Percentiles rank a stretch among this genome's conserved stretches.
These are phyloP conservation scores for Solanum phureja DNA, from an alignment of 257 asterid species.

Conservation along the genomic window DNA sequence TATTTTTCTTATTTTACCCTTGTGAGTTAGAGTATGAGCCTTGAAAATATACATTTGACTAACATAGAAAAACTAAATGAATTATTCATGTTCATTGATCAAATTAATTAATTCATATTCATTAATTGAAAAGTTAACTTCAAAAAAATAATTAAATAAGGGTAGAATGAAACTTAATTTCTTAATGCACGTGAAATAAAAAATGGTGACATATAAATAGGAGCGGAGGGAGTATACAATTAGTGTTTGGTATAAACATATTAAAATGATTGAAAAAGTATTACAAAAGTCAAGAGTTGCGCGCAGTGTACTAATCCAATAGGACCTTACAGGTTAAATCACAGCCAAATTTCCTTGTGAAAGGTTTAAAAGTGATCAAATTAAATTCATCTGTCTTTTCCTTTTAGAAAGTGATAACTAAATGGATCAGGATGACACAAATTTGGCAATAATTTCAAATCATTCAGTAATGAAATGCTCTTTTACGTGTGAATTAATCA, in stretches of 20 bases:
- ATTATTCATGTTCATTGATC: too few relatives aligned
- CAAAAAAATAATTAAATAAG: too few relatives aligned
- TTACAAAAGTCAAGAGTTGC: neutral
- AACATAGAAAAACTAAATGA: too few relatives aligned
- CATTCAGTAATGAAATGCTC: neutral
- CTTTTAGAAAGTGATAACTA: neutral
- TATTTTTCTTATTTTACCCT: too few relatives aligned
- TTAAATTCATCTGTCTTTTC: neutral
- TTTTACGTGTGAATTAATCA: neutral
- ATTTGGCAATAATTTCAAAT: neutral
- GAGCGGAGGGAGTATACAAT: too few relatives aligned
- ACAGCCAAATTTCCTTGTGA: neutral
- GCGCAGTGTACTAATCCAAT: neutral
- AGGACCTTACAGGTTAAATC: neutral
- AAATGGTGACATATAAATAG: too few relatives aligned
- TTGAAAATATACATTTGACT: too few relatives aligned
- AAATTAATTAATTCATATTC: too few relatives aligned
- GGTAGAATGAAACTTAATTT: too few relatives aligned
- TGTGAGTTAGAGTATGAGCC: too few relatives aligned
- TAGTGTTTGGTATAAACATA: neutral
- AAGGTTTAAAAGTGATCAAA: neutral
- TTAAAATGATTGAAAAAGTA: neutral
- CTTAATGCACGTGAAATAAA: too few relatives aligned
- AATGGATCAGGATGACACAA: neutral
- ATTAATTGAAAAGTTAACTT: too few relatives aligned